phyloP scores from a whole-genome alignment of 202 grass and related monocot genomes.

The Zoysia matrella region DNA sequence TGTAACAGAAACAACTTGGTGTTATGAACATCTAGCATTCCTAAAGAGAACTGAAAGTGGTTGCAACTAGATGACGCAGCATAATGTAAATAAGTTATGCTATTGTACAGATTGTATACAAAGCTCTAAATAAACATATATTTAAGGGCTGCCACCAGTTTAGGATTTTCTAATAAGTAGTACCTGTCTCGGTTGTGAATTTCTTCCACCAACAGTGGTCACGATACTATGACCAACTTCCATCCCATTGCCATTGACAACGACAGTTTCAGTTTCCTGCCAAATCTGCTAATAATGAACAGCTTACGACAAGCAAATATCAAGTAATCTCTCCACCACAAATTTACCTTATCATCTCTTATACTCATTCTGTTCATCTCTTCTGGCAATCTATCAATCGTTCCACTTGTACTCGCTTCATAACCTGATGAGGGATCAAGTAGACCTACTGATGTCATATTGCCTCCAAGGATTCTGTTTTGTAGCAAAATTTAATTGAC shows the following conservation, averaged over 20 bases:
- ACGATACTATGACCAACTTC: conserved; percentile 81
- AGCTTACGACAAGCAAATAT: not conserved
- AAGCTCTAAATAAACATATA: not conserved
- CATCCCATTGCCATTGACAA: conserved; percentile 69
- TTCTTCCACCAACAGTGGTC: conserved; percentile 67
- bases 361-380: conserved; percentile 74
- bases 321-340: conserved; percentile 3
- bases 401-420: conserved; percentile 49
- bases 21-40: not conserved
- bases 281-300: conserved; percentile 22
- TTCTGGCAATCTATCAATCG: conserved; percentile 58
- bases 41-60: conserved; percentile 20
- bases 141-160: not conserved
- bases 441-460: conserved; percentile 63
- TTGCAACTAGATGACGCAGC: not conserved
- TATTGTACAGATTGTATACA: not conserved
- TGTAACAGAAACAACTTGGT: conserved; percentile 22
- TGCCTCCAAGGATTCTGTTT: conserved; percentile 1
- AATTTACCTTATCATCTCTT: conserved; percentile 73
- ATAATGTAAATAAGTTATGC: not conserved
- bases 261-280: conserved; percentile 72
- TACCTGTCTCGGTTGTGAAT: conserved; percentile 83
- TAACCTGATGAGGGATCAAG: conserved; percentile 48
- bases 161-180: not conserved
- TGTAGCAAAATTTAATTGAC: conserved; percentile 13